Evolutionary conservation across 352 stramenopile genomes (phyloP), one percentile per base, ranked within the genome.

Genomic region (Pythium oligandrum): DNA sequence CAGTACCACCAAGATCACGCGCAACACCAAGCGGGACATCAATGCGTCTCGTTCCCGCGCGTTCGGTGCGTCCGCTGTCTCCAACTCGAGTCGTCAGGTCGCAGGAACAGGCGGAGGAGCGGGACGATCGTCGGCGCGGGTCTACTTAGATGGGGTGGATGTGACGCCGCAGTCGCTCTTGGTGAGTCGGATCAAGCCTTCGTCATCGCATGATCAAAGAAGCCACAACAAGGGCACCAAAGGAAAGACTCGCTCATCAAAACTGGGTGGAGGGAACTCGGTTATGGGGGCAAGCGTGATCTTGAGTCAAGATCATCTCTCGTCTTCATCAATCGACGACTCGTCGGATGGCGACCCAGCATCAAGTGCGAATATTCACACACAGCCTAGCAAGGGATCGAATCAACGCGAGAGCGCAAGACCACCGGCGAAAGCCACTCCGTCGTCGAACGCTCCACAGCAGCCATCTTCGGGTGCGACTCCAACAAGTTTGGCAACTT

Each of bases 101-200:
- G 78, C 79, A 30, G 79, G 73, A 34, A 75, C 69, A 3, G 66
- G 62, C 7, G 63, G 57, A 5, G 59, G 59, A 1, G 73, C 64
- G 40, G 60, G 61, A 0, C 69, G 72, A 17, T 73, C 72, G 4
- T 64, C 75, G 1, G 71, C 77, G 42, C 77, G 79, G 32, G 78
- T 92, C 35, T 92, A 77, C 55, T 49, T 90, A 31, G 75, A 89
- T 31, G 82, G 82, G 4, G 59, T 63, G 3, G 79, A 92, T 32
- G 82, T 90, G 33, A 92, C 81, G 6, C 81, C 82, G 30, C 82
- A 92, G 57, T 92, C 82, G 34, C 63, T 92, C 33, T 66, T 92
- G 0, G 62, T 86, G 53, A 88, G 76, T 49, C 74, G 76, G 34
- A 87, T 88, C 59, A 88, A 90, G 48, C 69, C 78, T 1, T 72